Evolutionary conservation across 2,329 filamentous ascomycete species (phyloP), one percentile per base, ranked within the genome.

Genomic region (Aspergillus jensenii): DNA sequence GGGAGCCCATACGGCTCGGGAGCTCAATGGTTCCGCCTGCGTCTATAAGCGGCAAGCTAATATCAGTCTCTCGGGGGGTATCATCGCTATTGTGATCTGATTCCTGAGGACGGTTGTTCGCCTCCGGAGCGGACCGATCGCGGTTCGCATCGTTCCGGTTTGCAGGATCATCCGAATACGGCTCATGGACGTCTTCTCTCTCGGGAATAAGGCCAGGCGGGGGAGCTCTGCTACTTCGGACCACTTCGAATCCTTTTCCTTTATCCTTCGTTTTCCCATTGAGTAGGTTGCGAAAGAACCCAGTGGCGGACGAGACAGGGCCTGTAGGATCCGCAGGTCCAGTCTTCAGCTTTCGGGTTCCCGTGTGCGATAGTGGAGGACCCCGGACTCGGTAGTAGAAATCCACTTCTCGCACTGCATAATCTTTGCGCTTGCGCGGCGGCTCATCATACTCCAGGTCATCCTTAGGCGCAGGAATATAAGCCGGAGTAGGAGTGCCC

Each of bases 351-450:
- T 90, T 93, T 50, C 95, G 84, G 19, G 90, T 91, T 0, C 90
- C 89, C 3, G 87, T 87, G 59, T 91, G 90, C 1, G 91, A 93
- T 12, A 98, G 78, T 1, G 93, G 91, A 19, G 92, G 91, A 0
- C 95, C 95, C 35, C 95, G 87, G 17, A 96, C 90, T 9, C 92
- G 90, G 68, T 99, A 98, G 76, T 98, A 98, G 68, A 96, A 96
- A 73, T 99, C 95, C 0, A 96, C 91, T 74, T 99, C 95, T 56
- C 95, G 88, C 1, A 93, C 95, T 2, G 93, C 89, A 70, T 98
- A 98, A 70, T 99, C 93, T 1, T 90, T 88, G 47, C 86, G 82
- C 85, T 79, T 63, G 65, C 73, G 62, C 62, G 75, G 72, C 50
- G 75, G 72, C 51, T 82, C 79, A 17, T 81, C 78, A 7, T 81